Conservation (phyloP, 1,284 basidiomycete species). For the Crocinoboletus sp. region DNA sequence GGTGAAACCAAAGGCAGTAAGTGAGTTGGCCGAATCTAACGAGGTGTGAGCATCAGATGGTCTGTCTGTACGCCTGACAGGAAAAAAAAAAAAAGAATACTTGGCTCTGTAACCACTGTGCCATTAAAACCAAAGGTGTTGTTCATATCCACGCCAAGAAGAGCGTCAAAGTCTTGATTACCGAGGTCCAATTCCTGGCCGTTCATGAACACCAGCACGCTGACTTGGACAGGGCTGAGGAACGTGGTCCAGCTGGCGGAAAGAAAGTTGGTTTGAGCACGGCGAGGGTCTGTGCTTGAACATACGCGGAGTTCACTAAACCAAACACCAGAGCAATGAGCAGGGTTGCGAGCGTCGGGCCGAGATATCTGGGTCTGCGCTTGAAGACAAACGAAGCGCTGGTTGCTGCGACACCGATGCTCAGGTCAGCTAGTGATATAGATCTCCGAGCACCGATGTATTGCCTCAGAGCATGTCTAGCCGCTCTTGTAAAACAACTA, state of each 20-base stretch:
- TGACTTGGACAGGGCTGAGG: not conserved
- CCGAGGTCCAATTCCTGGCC: slow-evolving; percentile 5
- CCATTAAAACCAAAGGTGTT: slow-evolving; percentile 4
- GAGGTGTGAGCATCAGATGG: not conserved
- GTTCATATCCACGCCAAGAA: slow-evolving; percentile 4
- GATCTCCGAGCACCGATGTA: not conserved
- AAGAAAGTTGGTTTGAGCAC: not conserved
- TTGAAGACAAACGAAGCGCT: not conserved
- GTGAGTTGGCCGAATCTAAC: not conserved
- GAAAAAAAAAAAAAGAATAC: not conserved
- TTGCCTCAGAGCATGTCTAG: not conserved
- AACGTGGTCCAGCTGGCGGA: slow-evolving; percentile 7
- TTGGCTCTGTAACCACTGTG: not conserved
- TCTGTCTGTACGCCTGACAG: not conserved
- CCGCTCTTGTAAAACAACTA: not conserved
- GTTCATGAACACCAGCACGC: not conserved
- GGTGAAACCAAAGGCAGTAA: not conserved
- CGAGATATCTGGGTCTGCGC: not conserved
- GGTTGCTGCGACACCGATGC: not conserved
- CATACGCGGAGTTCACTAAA: slow-evolving; percentile 4
- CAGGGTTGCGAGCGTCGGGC: not conserved
- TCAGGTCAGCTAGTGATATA: not conserved
- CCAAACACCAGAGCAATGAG: not conserved
- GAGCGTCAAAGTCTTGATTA: not conserved
- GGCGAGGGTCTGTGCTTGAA: not conserved